Percentiles rank a stretch among this genome's conserved stretches.
Conservation (phyloP, 345 rosid species). For the Eucalyptus pauciflora region DNA sequence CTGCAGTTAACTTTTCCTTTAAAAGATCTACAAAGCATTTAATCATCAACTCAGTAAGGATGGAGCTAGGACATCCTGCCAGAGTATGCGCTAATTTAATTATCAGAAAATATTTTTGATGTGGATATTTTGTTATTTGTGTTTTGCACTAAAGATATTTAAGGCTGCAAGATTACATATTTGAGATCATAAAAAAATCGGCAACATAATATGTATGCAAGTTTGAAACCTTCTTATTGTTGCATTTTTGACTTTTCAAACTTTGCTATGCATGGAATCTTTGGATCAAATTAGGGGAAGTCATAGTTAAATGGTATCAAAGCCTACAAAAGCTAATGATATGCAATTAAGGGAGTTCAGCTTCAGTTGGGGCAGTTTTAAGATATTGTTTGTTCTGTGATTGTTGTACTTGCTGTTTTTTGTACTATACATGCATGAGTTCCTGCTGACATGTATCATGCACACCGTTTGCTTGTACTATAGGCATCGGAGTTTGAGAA, state of each 20-base stretch:
- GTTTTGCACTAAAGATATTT: background rate
- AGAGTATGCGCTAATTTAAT: background rate
- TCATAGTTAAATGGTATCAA: background rate
- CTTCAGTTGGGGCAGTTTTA: background rate
- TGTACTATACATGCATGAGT: background rate
- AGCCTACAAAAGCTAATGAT: background rate
- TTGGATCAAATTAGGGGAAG: background rate
- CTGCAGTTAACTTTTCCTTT: background rate
- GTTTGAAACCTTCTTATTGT: background rate
- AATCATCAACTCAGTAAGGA: background rate
- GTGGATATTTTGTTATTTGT: background rate
- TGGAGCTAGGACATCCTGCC: background rate
- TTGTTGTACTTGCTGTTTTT: background rate
- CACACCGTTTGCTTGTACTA: background rate
- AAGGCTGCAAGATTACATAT: background rate
- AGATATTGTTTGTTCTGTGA: background rate
- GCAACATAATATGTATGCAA: background rate
- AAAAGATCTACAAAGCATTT: background rate
- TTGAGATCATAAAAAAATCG: background rate
- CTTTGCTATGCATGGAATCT: background rate
- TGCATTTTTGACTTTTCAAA: background rate
- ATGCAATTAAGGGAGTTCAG: background rate
- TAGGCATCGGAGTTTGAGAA: constrained; percentile 42
- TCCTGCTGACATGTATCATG: background rate
- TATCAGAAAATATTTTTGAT: background rate